Base-by-base conservation (phyloP, 208 protist species). In the Trypanosoma congolense region DNA sequence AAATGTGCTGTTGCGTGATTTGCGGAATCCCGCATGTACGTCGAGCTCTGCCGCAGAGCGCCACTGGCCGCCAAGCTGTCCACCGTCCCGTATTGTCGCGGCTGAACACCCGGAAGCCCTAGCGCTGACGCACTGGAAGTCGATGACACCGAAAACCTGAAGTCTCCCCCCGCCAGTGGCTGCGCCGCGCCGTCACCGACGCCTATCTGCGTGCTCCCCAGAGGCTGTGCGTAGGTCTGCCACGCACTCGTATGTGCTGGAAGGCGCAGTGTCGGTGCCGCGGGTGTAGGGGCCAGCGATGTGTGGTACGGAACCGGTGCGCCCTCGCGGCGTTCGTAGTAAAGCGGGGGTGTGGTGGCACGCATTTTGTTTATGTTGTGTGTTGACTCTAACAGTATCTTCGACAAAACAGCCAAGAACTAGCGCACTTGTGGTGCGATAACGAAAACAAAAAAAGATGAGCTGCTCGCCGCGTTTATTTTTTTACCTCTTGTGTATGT, bases 291-390 rank as follows among this genome's bases (percentile, higher is more conserved):
- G 18, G 43, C 2, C 12, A 3, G 16, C 35, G 67, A 59, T 25
- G 70, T 64, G 73, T 83, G 74, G 65, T 85, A 80, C 24, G 77
- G 58, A 19, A 67, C 57, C 12, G 81, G 50, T 25, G 45, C 47
- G 25, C 77, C 71, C 26, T 89, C 76, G 0, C 75, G 77, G 5
- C 72, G 59, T 22, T 56, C 53, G 63, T 89, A 85, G 62, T 80
- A 85, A 28, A 89, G 77, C 47, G 81, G 81, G 30, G 77, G 77
- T 10, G 81, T 85, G 22, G 71, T 80, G 24, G 77, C 67, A 40
- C 81, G 81, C 61, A 69, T 62, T n/a, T n/a, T n/a, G n/a, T n/a
- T n/a, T n/a, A n/a, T n/a, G n/a, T n/a, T n/a, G n/a, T n/a, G n/a
- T n/a, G n/a, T n/a, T n/a, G n/a, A n/a, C n/a, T n/a, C n/a, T n/a